Percentiles rank a stretch among this genome's conserved stretches.
phyloP scores from a whole-genome alignment of 2,329 filamentous ascomycete genomes.

The Xylariaceae sp. region DNA sequence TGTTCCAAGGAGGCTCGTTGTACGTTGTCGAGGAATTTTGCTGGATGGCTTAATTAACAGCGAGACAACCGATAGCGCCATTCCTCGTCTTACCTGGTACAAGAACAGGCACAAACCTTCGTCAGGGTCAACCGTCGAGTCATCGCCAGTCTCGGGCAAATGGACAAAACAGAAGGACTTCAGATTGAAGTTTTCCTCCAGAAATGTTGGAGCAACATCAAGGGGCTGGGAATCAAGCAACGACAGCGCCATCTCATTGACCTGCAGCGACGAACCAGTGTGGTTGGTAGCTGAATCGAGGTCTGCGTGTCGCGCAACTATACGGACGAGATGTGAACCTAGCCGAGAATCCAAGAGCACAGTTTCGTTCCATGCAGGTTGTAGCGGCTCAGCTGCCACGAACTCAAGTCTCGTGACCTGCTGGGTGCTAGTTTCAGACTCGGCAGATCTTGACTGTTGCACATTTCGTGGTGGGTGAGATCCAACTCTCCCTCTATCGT shows the following conservation, averaged over 20 bases:
- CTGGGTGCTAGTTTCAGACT: constrained; percentile 33
- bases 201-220: constrained; percentile 46
- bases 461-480: constrained; percentile 61
- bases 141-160: constrained; percentile 42
- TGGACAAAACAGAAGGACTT: constrained; percentile 54
- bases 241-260: constrained; percentile 44
- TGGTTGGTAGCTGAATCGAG: constrained; percentile 46
- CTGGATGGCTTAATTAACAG: constrained; percentile 40
- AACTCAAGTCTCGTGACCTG: constrained; percentile 38
- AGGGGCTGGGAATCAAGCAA: constrained; percentile 49
- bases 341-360: constrained; percentile 50
- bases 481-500: constrained; percentile 61
- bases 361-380: constrained; percentile 59
- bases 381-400: constrained; percentile 49
- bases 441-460: constrained; percentile 46
- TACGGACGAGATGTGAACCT: constrained; percentile 48
- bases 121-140: constrained; percentile 36
- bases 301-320: constrained; percentile 54
- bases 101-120: constrained; percentile 59
- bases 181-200: constrained; percentile 49
- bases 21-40: constrained; percentile 52
- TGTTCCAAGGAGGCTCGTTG: constrained; percentile 47
- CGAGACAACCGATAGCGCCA: neutral
- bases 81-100: constrained; percentile 54
- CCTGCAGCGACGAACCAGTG: constrained; percentile 24